phyloP scores from a whole-genome alignment of 1,139 yeast species.

The Candida labiduridarum region DNA sequence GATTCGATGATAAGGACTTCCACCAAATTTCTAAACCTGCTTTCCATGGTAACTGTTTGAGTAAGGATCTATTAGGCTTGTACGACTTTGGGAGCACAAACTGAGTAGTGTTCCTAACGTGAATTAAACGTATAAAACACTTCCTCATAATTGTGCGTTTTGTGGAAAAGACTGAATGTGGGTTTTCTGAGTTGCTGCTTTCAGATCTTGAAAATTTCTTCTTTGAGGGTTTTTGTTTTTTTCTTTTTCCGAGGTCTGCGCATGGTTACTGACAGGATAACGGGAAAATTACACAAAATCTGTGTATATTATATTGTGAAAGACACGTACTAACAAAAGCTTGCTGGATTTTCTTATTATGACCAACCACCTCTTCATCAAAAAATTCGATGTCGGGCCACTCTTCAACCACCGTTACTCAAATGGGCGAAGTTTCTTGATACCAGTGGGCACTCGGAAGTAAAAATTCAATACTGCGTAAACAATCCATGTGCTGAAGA shows the following conservation, averaged over 20 bases:
- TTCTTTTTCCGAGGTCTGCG: neutral
- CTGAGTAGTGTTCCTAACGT: constrained; percentile 9
- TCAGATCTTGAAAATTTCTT: neutral
- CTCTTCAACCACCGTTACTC: constrained; percentile 68
- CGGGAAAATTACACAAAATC: too few relatives aligned
- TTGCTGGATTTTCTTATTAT: constrained; percentile 5
- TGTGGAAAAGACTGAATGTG: neutral
- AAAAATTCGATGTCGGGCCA: constrained; percentile 64
- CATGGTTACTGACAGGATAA: neutral
- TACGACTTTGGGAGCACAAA: constrained; percentile 18
- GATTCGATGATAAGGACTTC: constrained; percentile 29
- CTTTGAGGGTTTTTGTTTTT: neutral
- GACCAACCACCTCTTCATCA: constrained; percentile 46
- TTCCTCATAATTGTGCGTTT: constrained; percentile 6
- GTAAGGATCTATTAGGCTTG: constrained; percentile 16
- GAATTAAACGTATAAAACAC: constrained; percentile 11
- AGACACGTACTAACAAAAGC: too few relatives aligned
- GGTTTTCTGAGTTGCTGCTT: too few relatives aligned
- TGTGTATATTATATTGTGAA: too few relatives aligned
- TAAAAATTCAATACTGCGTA: constrained; percentile 53
- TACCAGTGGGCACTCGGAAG: constrained; percentile 62
- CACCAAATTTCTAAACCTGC: constrained; percentile 29
- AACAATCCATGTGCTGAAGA: constrained; percentile 53
- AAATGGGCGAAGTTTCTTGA: constrained; percentile 52
- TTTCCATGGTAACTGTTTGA: constrained; percentile 20